phyloP scores from a whole-genome alignment of 2,329 filamentous ascomycete species.

The Arthrobotrys entomopaga region DNA sequence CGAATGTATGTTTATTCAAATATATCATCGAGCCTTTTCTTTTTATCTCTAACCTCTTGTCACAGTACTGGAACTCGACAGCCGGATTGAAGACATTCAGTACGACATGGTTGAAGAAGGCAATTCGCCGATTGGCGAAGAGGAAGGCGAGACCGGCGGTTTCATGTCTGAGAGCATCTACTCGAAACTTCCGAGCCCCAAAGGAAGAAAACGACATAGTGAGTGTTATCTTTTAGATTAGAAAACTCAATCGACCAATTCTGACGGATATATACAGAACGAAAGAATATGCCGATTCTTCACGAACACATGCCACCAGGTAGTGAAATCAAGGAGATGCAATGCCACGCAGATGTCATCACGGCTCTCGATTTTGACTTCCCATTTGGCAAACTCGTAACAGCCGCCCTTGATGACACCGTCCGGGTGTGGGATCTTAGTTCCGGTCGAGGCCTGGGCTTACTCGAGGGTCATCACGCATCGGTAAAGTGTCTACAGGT shows the following conservation, averaged over 20 bases:
- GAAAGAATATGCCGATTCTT: conserved; percentile 90
- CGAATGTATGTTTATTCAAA: conserved; percentile 72
- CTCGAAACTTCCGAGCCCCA: conserved; percentile 79
- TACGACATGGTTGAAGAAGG: conserved; percentile 66
- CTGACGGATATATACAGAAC: conserved; percentile 58
- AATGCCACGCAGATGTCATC: conserved; percentile 86
- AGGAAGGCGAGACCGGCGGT: conserved; percentile 66
- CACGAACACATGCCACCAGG: conserved; percentile 96
- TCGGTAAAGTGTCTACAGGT: conserved; percentile 93
- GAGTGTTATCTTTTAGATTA: conserved; percentile 44
- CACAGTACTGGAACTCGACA: conserved; percentile 69
- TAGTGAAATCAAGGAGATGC: conserved; percentile 84
- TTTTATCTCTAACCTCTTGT: conserved; percentile 3
- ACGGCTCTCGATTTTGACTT: conserved; percentile 94
- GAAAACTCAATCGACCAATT: neutral
- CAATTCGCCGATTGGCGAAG: conserved; percentile 63
- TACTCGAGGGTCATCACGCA: conserved; percentile 91
- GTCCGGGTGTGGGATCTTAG: conserved; percentile 97
- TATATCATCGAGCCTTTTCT: neutral
- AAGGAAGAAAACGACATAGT: conserved; percentile 65
- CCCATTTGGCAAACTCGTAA: conserved; percentile 96
- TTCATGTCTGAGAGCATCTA: conserved; percentile 99
- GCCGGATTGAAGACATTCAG: conserved; percentile 71
- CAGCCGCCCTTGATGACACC: conserved; percentile 89
- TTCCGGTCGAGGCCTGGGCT: conserved; percentile 87